Conservation (phyloP, 352 stramenopile species). For the Globisporangium okanoganense region DNA sequence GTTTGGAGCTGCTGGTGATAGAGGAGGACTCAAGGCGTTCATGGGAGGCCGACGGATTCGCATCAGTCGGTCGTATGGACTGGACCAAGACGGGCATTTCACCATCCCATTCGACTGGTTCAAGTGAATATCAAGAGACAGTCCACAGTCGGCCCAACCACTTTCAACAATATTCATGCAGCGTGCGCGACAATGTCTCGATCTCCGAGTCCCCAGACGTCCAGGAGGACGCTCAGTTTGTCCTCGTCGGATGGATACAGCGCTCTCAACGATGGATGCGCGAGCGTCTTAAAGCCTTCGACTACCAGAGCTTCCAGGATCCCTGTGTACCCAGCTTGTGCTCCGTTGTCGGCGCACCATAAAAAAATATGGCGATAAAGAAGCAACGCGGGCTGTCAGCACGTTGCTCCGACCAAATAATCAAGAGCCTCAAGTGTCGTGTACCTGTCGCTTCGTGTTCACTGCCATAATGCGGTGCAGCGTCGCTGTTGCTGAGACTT, state of each 20-base stretch:
- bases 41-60: conserved; percentile 26
- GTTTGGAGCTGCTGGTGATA: conserved; percentile 8
- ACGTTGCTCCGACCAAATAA: too few relatives aligned
- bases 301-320: conserved; percentile 9
- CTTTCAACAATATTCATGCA: not conserved
- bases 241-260: conserved; percentile 18
- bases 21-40: conserved; percentile 12
- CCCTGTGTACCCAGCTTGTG: not conserved
- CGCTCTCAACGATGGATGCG: conserved; percentile 13
- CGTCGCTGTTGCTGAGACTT: not conserved
- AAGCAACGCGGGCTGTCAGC: too few relatives aligned
- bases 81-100: conserved; percentile 42
- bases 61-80: conserved; percentile 31
- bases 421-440: too few relatives aligned
- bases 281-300: conserved; percentile 19
- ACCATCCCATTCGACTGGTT: conserved; percentile 38
- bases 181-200: conserved; percentile 8
- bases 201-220: conserved; percentile 27
- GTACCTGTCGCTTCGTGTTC: conserved; percentile 2
- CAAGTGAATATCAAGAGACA: conserved; percentile 6
- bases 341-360: too few relatives aligned
- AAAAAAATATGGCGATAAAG: too few relatives aligned
- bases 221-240: conserved; percentile 16
- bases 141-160: too few relatives aligned
- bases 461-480: not conserved